phyloP scores from a whole-genome alignment of 306 rosid species.

The Mucuna pruriens region DNA sequence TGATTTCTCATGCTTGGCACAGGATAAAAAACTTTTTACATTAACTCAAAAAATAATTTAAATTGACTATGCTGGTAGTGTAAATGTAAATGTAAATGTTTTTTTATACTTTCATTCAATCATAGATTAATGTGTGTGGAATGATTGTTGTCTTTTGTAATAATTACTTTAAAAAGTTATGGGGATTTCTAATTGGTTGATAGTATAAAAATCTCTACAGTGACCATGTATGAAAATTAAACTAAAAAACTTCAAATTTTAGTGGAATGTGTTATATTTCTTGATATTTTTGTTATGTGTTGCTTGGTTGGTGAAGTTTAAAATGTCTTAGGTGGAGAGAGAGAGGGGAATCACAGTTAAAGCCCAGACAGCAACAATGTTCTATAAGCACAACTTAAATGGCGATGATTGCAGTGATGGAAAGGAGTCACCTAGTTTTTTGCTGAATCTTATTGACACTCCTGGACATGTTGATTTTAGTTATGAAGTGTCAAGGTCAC shows the following conservation, averaged over 20 bases:
- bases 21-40: too few relatives aligned
- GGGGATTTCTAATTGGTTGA: not conserved
- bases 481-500: conserved; percentile 12
- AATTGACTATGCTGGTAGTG: not conserved
- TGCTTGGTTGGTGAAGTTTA: conserved; percentile 37
- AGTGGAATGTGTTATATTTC: conserved; percentile 12
- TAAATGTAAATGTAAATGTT: not conserved
- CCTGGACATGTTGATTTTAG: conserved; percentile 24
- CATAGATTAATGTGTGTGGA: not conserved
- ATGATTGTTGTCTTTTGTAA: not conserved
- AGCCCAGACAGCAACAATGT: conserved; percentile 98
- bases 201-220: not conserved
- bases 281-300: not conserved
- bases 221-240: not conserved
- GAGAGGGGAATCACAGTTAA: conserved; percentile 96
- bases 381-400: conserved; percentile 52
- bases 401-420: conserved; percentile 36
- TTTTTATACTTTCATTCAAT: not conserved
- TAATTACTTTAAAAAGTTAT: not conserved
- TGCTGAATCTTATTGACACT: conserved; percentile 23
- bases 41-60: not conserved
- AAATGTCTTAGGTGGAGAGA: conserved; percentile 44
- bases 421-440: conserved; percentile 37
- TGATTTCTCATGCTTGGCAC: not conserved
- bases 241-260: not conserved